phyloP scores from a whole-genome alignment of 371 early-diverging fungal species.

The Funneliformis caledonium region DNA sequence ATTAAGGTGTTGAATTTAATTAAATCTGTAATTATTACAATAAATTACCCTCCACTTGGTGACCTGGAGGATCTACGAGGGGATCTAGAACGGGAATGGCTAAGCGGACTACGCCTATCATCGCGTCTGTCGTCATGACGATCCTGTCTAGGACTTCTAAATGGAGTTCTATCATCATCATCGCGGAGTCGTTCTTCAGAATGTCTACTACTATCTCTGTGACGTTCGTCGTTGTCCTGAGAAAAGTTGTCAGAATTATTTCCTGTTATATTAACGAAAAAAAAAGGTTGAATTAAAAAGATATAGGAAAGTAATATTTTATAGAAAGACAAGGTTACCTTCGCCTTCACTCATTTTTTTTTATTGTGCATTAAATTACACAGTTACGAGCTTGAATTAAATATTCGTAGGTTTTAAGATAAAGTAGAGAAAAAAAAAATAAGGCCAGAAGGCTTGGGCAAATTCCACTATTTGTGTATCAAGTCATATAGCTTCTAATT shows the following conservation, averaged over 20 bases:
- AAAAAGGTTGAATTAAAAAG: neutral
- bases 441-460: neutral
- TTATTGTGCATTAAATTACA: neutral
- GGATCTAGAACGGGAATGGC: conserved; percentile 35
- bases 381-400: neutral
- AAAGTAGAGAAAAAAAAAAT: too few species aligned
- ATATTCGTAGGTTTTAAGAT: neutral
- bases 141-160: conserved; percentile 1
- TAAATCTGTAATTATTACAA: neutral
- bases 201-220: conserved; percentile 11
- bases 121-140: conserved; percentile 17
- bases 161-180: conserved; percentile 20
- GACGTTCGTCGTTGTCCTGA: conserved; percentile 31
- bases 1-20: neutral
- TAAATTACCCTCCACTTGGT: conserved; percentile 28
- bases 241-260: conserved; percentile 38
- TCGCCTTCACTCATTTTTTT: conserved; percentile 26
- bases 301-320: neutral
- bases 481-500: too few species aligned
- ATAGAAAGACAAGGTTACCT: neutral
- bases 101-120: neutral
- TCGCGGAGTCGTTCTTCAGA: conserved; percentile 36
- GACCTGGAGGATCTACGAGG: conserved; percentile 31
- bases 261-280: neutral
- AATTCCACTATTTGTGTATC: too few species aligned